Conservation (phyloP, 1,284 basidiomycete species). For the Ganoderma lingzhi region DNA sequence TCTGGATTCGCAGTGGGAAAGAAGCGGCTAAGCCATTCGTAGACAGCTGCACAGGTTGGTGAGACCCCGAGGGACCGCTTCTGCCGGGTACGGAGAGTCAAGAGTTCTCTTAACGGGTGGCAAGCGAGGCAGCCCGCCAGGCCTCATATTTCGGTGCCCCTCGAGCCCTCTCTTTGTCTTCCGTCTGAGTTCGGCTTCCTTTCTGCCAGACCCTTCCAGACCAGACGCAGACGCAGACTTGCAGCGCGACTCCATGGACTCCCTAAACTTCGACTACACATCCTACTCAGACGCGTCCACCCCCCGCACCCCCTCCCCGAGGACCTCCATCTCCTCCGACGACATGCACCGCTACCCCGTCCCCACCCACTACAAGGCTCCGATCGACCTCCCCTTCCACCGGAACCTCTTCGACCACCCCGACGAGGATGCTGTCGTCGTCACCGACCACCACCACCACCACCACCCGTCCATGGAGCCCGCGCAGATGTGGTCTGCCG, state of each 20-base stretch:
- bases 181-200: conserved; percentile 28
- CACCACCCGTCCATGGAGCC: conserved; percentile 41
- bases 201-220: conserved; percentile 34
- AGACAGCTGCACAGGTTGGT: conserved; percentile 30
- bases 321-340: conserved; percentile 45
- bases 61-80: conserved; percentile 30
- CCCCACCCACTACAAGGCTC: conserved; percentile 49
- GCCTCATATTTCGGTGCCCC: conserved; percentile 27
- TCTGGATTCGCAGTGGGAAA: conserved; percentile 29
- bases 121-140: conserved; percentile 15
- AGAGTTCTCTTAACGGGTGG: conserved; percentile 20
- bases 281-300: conserved; percentile 70
- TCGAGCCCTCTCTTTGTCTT: conserved; percentile 27
- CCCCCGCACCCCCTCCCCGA: conserved; percentile 75
- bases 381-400: conserved; percentile 54
- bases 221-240: conserved; percentile 20
- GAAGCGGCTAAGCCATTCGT: conserved; percentile 30
- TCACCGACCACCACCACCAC: conserved; percentile 47
- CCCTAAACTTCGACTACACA: conserved; percentile 67
- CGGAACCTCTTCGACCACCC: conserved; percentile 60
- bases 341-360: conserved; percentile 50
- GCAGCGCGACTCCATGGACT: conserved; percentile 56
- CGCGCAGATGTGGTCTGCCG: conserved; percentile 42
- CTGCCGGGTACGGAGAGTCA: conserved; percentile 14
- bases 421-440: conserved; percentile 49